Evolutionary conservation across 768 basidiomycete species (phyloP), one percentile per base, ranked within the genome.

Genomic region (Mycena crocata): DNA sequence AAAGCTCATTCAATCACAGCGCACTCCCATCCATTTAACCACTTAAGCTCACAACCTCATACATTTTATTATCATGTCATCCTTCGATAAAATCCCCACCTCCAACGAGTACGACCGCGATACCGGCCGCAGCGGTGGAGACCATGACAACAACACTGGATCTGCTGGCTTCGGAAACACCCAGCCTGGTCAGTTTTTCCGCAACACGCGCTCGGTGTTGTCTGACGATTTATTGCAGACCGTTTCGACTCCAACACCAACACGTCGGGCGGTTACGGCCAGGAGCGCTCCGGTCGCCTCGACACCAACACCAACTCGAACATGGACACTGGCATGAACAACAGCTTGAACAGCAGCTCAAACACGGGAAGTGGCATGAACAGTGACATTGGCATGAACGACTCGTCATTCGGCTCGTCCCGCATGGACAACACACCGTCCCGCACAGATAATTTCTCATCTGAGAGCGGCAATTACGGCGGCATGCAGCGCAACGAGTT

Each of bases 101-200:
- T n/a, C n/a, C 54, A 56, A 23, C 28, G 24, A 56, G 12, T 56
- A 42, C 17, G 55, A 40, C 39, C 39, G 55, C 39, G 55, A 56
- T 40, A 42, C 37, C 44, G 10, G 24, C 19, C 39, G 37, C 21
- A 39, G 15, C 40, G 55, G 26, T 8, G 40, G 39, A 10, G n/a
- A 10, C 50, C 31, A 56, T 19, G 19, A 56, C 26, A 44, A 32
- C 40, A 56, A 28, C 28, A 5, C 39, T 14, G 26, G 28, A 21
- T 56, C 55, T 7, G 40, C 23, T 12, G 37, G 55, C 19, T 56
- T 56, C 23, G 55, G 52, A 26, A 40, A 23, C 30, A 42, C 55
- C 19, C 55, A 42, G 55, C 39, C 39, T 56, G 39, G 40, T 44
- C 39, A n/a, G 39, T 44, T 2, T 23, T 40, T 21, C 24, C 10